These are phyloP conservation scores for Gossypium longicalyx DNA, from an alignment of 345 rosid species.

Conservation along the genomic window DNA sequence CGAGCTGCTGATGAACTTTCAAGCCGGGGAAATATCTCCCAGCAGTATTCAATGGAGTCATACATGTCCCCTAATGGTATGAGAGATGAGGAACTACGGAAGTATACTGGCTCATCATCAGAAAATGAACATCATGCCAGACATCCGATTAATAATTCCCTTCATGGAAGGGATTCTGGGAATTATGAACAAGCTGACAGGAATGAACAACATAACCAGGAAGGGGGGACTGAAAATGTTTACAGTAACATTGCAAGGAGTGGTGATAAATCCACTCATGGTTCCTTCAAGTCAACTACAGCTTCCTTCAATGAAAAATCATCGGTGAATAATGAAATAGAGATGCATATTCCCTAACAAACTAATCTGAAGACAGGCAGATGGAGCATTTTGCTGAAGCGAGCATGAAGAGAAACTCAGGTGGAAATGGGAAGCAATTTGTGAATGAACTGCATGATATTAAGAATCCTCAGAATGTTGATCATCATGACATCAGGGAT, in stretches of 20 bases:
- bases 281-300: slow-evolving; percentile 30
- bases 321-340: slow-evolving; percentile 18
- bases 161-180: slow-evolving; percentile 20
- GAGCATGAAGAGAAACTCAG: slow-evolving; percentile 33
- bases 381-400: slow-evolving; percentile 26
- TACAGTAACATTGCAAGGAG: slow-evolving; percentile 18
- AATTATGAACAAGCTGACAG: slow-evolving; percentile 22
- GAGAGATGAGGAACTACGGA: slow-evolving; percentile 10
- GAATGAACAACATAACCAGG: slow-evolving; percentile 25
- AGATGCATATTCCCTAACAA: slow-evolving; percentile 41
- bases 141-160: slow-evolving; percentile 23
- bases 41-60: slow-evolving; percentile 40
- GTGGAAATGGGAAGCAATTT: slow-evolving; percentile 29
- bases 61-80: slow-evolving; percentile 20
- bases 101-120: slow-evolving; percentile 24
- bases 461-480: slow-evolving; percentile 19
- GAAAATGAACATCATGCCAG: slow-evolving; percentile 22
- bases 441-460: slow-evolving; percentile 17
- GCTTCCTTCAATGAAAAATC: slow-evolving; percentile 23
- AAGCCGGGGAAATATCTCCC: slow-evolving; percentile 42
- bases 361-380: slow-evolving; percentile 33
- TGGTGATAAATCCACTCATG: slow-evolving; percentile 16
- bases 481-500: slow-evolving; percentile 23
- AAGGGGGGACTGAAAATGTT: slow-evolving; percentile 24
- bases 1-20: slow-evolving; percentile 92